Conservation (phyloP, 1,284 basidiomycete genomes). For the Trametes versicolor region DNA sequence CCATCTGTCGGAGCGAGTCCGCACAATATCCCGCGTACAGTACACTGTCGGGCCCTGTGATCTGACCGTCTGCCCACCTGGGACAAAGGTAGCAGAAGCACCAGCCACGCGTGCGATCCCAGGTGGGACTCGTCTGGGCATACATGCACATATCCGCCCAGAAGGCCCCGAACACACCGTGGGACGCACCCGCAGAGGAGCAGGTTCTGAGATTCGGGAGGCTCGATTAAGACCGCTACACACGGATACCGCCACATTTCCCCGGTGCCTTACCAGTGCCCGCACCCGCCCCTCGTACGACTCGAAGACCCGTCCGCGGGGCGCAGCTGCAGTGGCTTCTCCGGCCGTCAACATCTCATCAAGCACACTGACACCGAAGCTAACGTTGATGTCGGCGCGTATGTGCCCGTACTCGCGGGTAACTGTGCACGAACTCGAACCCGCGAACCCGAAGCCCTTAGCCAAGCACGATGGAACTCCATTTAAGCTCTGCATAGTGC, state of each 20-base stretch:
- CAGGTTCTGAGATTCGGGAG: not conserved
- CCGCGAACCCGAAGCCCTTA: too few species aligned
- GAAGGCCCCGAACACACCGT: too few species aligned
- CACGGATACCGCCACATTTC: conserved; percentile 17
- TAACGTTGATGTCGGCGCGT: not conserved
- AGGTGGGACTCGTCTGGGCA: too few species aligned
- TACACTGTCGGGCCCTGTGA: too few species aligned
- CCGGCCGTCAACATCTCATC: not conserved
- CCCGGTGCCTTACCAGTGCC: conserved; percentile 13
- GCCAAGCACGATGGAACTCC: not conserved
- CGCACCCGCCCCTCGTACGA: conserved; percentile 1
- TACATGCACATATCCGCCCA: not conserved
- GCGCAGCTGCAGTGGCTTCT: not conserved
- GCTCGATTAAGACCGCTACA: conserved; percentile 5
- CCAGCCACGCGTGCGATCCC: too few species aligned
- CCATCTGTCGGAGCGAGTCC: too few species aligned
- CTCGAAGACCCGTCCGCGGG: not conserved
- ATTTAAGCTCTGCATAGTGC: not conserved
- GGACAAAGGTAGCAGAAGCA: too few species aligned
- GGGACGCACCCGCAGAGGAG: not conserved
- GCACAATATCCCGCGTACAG: too few species aligned
- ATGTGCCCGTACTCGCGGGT: not conserved
- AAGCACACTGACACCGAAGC: too few species aligned
- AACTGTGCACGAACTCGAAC: not conserved
- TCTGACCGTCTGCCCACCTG: too few species aligned